Conservation (phyloP, 2,329 filamentous ascomycete genomes). For the Aspergillus caelatus region DNA sequence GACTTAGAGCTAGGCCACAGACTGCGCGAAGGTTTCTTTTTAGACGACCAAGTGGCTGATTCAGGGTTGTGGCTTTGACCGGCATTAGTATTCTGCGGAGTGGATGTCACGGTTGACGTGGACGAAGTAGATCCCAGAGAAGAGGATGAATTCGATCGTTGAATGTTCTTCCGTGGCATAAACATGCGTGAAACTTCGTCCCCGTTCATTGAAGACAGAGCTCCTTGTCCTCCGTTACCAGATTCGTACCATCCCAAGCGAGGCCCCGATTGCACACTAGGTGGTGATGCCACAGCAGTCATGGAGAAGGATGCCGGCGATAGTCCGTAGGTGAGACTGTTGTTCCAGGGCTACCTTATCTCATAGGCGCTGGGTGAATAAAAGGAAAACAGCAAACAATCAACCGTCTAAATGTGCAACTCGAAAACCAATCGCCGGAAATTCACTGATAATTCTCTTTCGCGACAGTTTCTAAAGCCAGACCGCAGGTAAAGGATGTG, state of each 20-base stretch:
- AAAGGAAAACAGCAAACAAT: conserved; percentile 8
- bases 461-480: conserved; percentile 11
- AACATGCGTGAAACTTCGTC: conserved; percentile 88
- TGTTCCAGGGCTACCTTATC: conserved; percentile 6
- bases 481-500: conserved; percentile 8
- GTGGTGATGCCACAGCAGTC: conserved; percentile 69
- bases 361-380: conserved; percentile 18
- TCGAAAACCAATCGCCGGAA: conserved; percentile 1
- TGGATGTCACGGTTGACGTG: conserved; percentile 46
- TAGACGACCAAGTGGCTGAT: conserved; percentile 43
- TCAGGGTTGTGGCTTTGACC: conserved; percentile 41
- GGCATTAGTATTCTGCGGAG: conserved; percentile 41
- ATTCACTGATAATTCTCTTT: conserved; percentile 6
- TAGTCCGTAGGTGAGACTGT: conserved; percentile 17
- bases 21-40: conserved; percentile 54
- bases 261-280: conserved; percentile 64
- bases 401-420: background rate
- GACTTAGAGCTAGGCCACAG: conserved; percentile 69
- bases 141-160: conserved; percentile 88
- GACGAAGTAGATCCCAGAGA: conserved; percentile 70
- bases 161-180: conserved; percentile 82
- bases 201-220: conserved; percentile 71
- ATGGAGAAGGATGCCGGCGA: conserved; percentile 47
- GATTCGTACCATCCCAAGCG: conserved; percentile 63
- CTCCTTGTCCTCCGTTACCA: conserved; percentile 61